Conservation (phyloP, 2,329 filamentous ascomycete species). For the Podosphaera xanthii region DNA sequence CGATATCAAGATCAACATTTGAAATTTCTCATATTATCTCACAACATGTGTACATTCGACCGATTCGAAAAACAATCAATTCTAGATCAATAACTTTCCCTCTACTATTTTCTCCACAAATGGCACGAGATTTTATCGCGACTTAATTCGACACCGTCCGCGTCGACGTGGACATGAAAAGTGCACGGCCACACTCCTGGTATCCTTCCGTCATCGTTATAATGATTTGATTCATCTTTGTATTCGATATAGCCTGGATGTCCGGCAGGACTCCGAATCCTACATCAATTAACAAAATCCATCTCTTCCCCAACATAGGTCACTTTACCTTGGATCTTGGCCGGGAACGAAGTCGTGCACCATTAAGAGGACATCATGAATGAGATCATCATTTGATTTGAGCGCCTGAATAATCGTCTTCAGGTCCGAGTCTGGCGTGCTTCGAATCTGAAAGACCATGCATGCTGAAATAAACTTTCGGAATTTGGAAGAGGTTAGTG, state of each 20-base stretch:
- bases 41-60: too few relatives aligned
- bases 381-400: constrained; percentile 1
- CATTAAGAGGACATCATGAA: constrained; percentile 6
- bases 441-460: constrained; percentile 2
- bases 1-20: too few relatives aligned
- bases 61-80: too few relatives aligned
- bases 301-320: neutral
- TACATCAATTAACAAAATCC: neutral
- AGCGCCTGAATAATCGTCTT: constrained; percentile 2
- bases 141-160: neutral
- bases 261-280: neutral
- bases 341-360: neutral
- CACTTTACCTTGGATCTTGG: constrained; percentile 8
- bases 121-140: neutral
- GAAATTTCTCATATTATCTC: too few relatives aligned
- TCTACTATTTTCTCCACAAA: neutral
- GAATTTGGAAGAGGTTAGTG: constrained; percentile 2
- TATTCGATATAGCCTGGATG: neutral
- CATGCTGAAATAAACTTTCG: constrained; percentile 7
- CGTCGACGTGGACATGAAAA: neutral
- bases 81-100: neutral
- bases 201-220: neutral
- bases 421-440: neutral
- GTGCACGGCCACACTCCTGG: neutral
- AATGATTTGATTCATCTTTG: neutral